phyloP scores from a whole-genome alignment of 805 yeast genomes.

The Wickerhamiella hasegawae region DNA sequence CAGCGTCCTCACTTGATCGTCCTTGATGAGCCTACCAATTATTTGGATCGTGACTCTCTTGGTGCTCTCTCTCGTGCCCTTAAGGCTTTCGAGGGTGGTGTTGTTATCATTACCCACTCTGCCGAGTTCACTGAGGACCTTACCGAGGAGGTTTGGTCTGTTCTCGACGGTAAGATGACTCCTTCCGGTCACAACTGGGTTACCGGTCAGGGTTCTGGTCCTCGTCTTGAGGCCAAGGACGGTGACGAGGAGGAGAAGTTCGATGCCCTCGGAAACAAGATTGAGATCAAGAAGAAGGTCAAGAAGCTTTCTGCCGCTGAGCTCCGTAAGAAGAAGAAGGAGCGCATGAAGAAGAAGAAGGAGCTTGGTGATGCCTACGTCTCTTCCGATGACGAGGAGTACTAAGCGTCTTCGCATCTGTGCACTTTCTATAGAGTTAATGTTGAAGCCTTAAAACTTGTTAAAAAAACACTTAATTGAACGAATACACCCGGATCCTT shows the following conservation, averaged over 20 bases:
- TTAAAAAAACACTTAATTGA: too few species aligned
- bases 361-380: conserved; percentile 98
- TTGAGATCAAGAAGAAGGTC: conserved; percentile 91
- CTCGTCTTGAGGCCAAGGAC: conserved; percentile 95
- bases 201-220: conserved; percentile 99
- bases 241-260: conserved; percentile 92
- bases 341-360: conserved; percentile 99
- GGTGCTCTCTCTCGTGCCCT: conserved; percentile 99
- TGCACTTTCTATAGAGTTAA: neutral
- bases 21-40: conserved; percentile 99
- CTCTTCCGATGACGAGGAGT: conserved; percentile 90
- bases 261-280: conserved; percentile 99
- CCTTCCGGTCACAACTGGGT: conserved; percentile 99
- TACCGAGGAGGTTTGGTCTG: conserved; percentile 99
- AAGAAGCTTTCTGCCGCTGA: conserved; percentile 96
- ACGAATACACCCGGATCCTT: too few species aligned
- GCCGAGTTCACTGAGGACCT: conserved; percentile 99
- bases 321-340: conserved; percentile 99
- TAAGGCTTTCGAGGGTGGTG: conserved; percentile 99
- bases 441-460: too few species aligned
- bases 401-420: conserved; percentile 27
- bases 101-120: conserved; percentile 98
- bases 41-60: conserved; percentile 97
- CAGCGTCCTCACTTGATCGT: conserved; percentile 99
- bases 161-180: conserved; percentile 92